Conservation (phyloP, 2,329 filamentous ascomycete genomes). For the Penicillium sp. region DNA sequence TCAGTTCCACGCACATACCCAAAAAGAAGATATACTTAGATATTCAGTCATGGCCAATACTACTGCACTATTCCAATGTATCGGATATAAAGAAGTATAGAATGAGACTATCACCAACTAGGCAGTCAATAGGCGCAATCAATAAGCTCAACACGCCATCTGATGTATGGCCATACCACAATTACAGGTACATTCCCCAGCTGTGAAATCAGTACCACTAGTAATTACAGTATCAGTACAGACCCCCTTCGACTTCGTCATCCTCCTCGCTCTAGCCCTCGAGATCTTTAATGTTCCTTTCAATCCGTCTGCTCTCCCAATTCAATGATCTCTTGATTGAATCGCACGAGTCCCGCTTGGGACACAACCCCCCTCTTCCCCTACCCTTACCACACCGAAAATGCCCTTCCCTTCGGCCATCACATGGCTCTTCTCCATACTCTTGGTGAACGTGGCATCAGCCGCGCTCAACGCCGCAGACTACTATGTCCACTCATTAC, state of each 20-base stretch:
- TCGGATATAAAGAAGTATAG: too few relatives aligned
- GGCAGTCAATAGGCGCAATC: not conserved
- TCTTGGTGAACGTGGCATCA: conserved; percentile 30
- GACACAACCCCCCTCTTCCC: conserved; percentile 6
- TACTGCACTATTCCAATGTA: not conserved
- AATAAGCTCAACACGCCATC: conserved; percentile 6
- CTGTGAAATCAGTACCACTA: not conserved
- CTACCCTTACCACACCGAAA: not conserved
- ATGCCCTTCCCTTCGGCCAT: conserved; percentile 24
- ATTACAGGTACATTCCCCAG: not conserved
- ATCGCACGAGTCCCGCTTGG: conserved; percentile 16
- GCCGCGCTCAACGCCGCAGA: conserved; percentile 68
- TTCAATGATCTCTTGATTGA: conserved; percentile 22
- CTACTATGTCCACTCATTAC: conserved; percentile 84
- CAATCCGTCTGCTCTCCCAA: not conserved
- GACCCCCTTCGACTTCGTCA: conserved; percentile 13
- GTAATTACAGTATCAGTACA: not conserved
- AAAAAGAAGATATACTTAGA: not conserved
- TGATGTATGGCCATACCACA: not conserved
- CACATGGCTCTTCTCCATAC: conserved; percentile 25
- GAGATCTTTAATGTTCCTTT: not conserved
- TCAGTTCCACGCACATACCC: not conserved
- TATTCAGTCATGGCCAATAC: too few relatives aligned
- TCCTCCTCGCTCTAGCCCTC: conserved; percentile 1
- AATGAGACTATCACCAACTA: not conserved